These are phyloP conservation scores for Hanseniaspora guilliermondii DNA, from an alignment of 805 yeast species.

Conservation along the genomic window DNA sequence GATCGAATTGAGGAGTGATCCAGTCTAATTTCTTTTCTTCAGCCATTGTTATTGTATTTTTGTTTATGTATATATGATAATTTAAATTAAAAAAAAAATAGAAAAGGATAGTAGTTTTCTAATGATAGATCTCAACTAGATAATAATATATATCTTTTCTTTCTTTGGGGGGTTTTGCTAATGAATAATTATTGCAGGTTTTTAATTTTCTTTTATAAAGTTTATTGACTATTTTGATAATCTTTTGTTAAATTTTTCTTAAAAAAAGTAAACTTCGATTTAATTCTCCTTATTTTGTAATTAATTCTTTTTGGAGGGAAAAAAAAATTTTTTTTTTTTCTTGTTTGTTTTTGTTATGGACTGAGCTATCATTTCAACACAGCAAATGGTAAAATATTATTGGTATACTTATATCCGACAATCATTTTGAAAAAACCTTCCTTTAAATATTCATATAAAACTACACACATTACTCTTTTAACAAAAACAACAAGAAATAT, in stretches of 20 bases:
- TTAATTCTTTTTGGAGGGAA: not conserved
- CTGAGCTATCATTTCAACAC: not conserved
- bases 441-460: too few species aligned
- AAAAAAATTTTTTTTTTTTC: not conserved
- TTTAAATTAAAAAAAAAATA: not conserved
- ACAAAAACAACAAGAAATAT: too few species aligned
- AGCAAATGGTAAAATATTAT: not conserved
- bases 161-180: not conserved
- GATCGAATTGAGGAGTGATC: constrained; percentile 66
- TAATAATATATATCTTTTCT: not conserved
- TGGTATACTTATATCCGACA: not conserved
- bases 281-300: not conserved
- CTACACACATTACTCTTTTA: too few species aligned
- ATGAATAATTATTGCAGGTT: too few species aligned
- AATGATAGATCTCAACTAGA: not conserved
- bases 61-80: not conserved
- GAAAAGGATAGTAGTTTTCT: not conserved
- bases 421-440: too few species aligned
- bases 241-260: too few species aligned
- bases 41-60: constrained; percentile 3
- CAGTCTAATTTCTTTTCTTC: constrained; percentile 21
- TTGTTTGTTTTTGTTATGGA: not conserved
- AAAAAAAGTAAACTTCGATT: too few species aligned
- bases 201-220: too few species aligned
- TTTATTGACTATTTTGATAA: too few species aligned